Base-by-base conservation (phyloP, 768 basidiomycete species). In the Nidula microcarpa region DNA sequence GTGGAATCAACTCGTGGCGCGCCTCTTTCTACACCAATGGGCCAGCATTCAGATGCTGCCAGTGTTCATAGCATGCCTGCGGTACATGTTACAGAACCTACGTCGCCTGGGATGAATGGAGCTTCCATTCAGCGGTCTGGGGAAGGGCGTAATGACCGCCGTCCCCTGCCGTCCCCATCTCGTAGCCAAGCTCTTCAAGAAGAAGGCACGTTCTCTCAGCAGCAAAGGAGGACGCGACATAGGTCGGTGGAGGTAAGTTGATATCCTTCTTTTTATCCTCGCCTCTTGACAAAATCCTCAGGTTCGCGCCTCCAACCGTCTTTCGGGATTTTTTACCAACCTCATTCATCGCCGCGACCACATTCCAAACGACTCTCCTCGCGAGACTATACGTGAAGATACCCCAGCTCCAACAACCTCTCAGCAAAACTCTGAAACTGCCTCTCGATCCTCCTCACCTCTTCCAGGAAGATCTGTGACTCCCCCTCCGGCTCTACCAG, bases 241-340 rank as follows among this genome's bases (percentile, higher is more conserved):
- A 75, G 85, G 52, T 78, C 84, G 11, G 68, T 79, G 51, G 89
- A 90, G 69, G 89, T 91, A 62, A 62, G 78, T 68, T 48, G 53
- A 44, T 41, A 23, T 34, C 37, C 34, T 43, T 4, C 13, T 49
- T 33, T 50, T 17, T 48, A 51, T 41, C 52, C 6, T 54, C 43
- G 47, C 46, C 32, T 39, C 45, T 51, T 52, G 49, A 51, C 43
- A 46, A 47, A 17, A 8, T 32, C 33, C 16, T 7, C 43, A 86
- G 79, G 67, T 69, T 54, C 85, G 89, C 53, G 71, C 85, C 37
- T 77, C 86, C 30, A 90, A 85, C 63, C 79, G 91, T 32, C 74
- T 93, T 33, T 93, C 91, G 23, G 91, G 91, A n/a, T 93, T 93
- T 69, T 85, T 92, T 65, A 86, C 81, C 13, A 83, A 81, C 60